Conservation (phyloP, 2,329 filamentous ascomycete species). For the Aschersonia sp. region DNA sequence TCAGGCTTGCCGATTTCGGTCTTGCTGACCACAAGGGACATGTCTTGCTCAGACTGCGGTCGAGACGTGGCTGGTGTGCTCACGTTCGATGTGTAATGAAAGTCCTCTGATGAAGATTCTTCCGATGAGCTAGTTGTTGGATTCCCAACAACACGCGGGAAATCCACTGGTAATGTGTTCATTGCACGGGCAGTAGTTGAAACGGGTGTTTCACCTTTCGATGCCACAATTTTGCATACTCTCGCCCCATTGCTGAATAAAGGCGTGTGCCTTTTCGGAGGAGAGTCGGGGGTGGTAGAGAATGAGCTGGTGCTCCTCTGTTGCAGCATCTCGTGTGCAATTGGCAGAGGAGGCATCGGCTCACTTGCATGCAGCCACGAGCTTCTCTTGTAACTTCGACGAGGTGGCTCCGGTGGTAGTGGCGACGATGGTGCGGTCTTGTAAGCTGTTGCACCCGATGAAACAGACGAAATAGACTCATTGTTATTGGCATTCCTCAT, state of each 20-base stretch:
- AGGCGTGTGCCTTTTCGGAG: not conserved
- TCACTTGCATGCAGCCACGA: slow-evolving; percentile 6
- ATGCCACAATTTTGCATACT: not conserved
- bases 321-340: not conserved
- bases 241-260: not conserved
- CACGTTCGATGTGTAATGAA: slow-evolving; percentile 17
- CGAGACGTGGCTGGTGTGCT: slow-evolving; percentile 26
- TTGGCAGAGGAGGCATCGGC: slow-evolving; percentile 1
- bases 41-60: slow-evolving; percentile 22
- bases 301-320: not conserved
- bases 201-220: not conserved
- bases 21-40: slow-evolving; percentile 8
- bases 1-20: slow-evolving; percentile 1
- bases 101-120: slow-evolving; percentile 22
- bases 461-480: slow-evolving; percentile 5
- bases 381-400: slow-evolving; percentile 13
- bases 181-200: not conserved
- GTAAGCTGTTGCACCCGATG: slow-evolving; percentile 4
- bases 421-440: slow-evolving; percentile 7
- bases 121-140: slow-evolving; percentile 16
- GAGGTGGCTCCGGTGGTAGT: slow-evolving; percentile 13
- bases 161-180: not conserved
- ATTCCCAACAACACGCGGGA: not conserved
- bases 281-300: not conserved
- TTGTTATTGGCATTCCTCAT: slow-evolving; percentile 4